Percentiles rank a stretch among this genome's conserved stretches.
phyloP scores from a whole-genome alignment of 2,329 filamentous ascomycete species.

The Tolypocladium paradoxum region DNA sequence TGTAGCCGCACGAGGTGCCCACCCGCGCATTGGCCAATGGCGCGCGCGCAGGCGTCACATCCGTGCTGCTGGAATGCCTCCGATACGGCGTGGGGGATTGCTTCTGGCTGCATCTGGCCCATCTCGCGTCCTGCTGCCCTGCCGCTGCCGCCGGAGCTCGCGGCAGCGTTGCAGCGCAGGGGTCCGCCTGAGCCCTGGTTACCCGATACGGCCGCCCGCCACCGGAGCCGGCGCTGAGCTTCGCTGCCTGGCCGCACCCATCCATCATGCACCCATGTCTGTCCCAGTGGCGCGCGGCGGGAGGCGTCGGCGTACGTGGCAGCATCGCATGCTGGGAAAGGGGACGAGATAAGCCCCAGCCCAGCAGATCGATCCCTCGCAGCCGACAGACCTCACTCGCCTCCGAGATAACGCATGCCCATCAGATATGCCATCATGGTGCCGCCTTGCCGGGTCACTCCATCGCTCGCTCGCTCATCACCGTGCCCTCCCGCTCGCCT shows the following conservation, averaged over 20 bases:
- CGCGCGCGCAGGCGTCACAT: neutral
- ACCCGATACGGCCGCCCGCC: neutral
- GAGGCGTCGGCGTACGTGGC: neutral
- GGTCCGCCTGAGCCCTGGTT: neutral
- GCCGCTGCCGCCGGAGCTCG: neutral
- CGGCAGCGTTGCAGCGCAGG: neutral
- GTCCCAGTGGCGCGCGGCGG: too few species aligned
- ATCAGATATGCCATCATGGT: neutral
- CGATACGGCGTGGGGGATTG: conserved; percentile 7
- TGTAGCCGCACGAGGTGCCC: conserved; percentile 15
- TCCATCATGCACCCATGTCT: neutral
- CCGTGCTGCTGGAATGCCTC: conserved; percentile 8
- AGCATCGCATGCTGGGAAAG: neutral
- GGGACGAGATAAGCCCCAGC: neutral
- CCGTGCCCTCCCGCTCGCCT: neutral
- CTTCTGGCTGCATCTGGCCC: neutral
- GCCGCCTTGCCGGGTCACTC: too few species aligned
- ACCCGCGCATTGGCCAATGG: conserved; percentile 6
- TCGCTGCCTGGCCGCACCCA: neutral
- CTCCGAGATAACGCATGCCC: neutral
- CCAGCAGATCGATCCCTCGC: neutral
- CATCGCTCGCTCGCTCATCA: too few species aligned
- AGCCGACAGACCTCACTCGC: neutral
- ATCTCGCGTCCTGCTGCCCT: neutral
- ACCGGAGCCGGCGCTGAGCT: conserved; percentile 2